Evolutionary conservation across 2,329 filamentous ascomycete genomes (phyloP), one percentile per base, ranked within the genome.

Genomic region (Fusarium austroafricanum): DNA sequence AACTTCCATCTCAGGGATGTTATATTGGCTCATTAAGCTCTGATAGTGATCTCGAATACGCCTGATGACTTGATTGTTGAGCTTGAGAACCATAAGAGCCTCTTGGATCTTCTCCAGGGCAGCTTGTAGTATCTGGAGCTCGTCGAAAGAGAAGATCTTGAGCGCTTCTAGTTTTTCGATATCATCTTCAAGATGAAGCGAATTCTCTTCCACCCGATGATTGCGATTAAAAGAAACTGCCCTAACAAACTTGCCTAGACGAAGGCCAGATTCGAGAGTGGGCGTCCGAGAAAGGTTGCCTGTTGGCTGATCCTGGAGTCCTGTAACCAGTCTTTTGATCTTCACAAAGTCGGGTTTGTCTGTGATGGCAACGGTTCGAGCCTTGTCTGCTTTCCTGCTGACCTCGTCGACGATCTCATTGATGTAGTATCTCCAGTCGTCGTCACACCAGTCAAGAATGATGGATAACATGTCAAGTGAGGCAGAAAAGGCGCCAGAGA

Each of bases 381-480:
- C 56, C 0, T 56, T 39, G 5, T 40, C 28, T 3, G 43, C 31
- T 17, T 33, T 33, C 31, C 6, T 4, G 5, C 6, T 33, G 31
- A 33, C 14, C 7, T 33, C 14, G 14, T 17, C 31, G 17, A 8
- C 38, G 23, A 6, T 60, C 39, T 1, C 67, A 55, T 5, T 70
- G 17, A 70, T 61, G 23, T 61, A 70, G 10, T 44, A 70, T 18
- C 47, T 28, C 66, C 67, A 70, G 6, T 67, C 51, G 0, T 64
- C 56, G 12, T 70, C 67, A 6, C 62, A 67, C 67, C 67, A 70
- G 9, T 65, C 55, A 2, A 70, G 45, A 9, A 70, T n/a, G 35
- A 65, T 45, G 6, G 18, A 2, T 7, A 70, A 37, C 6, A 56
- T 10, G 1, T 67, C 66, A 5, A 70, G 4, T 0, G 66, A 45